These are phyloP conservation scores for Cyclotella sp. DNA, from an alignment of 108 stramenopile species.

Conservation along the genomic window DNA sequence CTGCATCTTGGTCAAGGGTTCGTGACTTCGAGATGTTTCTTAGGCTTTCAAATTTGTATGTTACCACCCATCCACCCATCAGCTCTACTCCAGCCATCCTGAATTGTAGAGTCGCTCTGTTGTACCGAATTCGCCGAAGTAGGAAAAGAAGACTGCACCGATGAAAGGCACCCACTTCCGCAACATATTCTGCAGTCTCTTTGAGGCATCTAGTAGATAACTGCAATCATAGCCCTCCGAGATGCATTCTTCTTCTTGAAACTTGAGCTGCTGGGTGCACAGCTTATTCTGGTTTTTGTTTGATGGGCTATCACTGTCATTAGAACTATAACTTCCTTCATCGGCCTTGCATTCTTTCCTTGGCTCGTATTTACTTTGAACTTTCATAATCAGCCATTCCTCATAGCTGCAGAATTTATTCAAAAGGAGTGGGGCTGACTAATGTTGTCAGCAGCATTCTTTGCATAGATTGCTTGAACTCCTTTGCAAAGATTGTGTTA, in stretches of 20 bases:
- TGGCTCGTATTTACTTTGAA: conserved; percentile 55
- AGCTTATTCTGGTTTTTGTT: conserved; percentile 7
- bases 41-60: conserved; percentile 19
- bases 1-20: conserved; percentile 55
- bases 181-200: conserved; percentile 46
- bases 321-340: conserved; percentile 24
- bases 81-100: conserved; percentile 25
- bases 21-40: conserved; percentile 33
- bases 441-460: conserved; percentile 66
- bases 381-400: conserved; percentile 58
- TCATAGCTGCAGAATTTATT: conserved; percentile 65
- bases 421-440: conserved; percentile 51
- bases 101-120: conserved; percentile 10
- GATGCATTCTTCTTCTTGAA: conserved; percentile 44
- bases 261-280: conserved; percentile 1
- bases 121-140: neutral
- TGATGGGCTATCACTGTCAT: conserved; percentile 20
- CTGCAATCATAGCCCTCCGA: conserved; percentile 55
- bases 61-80: conserved; percentile 54
- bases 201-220: conserved; percentile 55
- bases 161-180: conserved; percentile 40
- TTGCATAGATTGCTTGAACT: conserved; percentile 51
- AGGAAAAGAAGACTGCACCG: conserved; percentile 18
- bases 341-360: conserved; percentile 3
- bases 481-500: too few species aligned